Base-by-base conservation (phyloP, 73 alveolate species). In the Paramecium primaurelia region DNA sequence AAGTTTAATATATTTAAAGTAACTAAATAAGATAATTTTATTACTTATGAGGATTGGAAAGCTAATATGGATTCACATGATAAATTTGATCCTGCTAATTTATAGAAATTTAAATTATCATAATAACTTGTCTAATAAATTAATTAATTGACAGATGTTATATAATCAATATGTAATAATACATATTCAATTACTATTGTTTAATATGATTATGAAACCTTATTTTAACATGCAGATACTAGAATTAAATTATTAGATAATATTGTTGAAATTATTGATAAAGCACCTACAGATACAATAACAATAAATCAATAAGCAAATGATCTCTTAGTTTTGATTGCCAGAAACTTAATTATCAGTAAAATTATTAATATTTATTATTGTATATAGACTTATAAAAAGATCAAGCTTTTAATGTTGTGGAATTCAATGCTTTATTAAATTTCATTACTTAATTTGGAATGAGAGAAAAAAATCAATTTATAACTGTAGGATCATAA, bases 1-100 rank as follows among this genome's bases (percentile, higher is more conserved):
- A 75, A 75, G n/a, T 75, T 75, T 40, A 75, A 75, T 22, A 75
- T 75, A 3, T 75, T 75, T 38, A 34, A 40, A n/a, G 60, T 75
- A 7, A 75, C 88, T n/a, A 75, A 75, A 14, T 18, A 75, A 20
- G 88, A 75, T 38, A 75, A 75, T 36, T 75, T 75, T 22, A 75
- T 75, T 10, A 32, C 88, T 22, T 75, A 75, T 75, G 88, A 75
- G 2, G 88, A 75, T 75, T 75, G 88, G 88, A 75, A 75, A 45
- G 47, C 40, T 14, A 68, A 68, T 68, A 68, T 68, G 84, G 34
- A 40, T 40, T 32, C 34, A 14, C 42, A 75, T 75, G 60, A 75
- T 75, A 75, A 75, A 22, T 75, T 75, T 75, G 88, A 75, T 75
- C 88, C 88, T 36, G 60, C 36, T 6, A 75, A 75, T 20, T 22